Evolutionary conservation across 257 asterid genomes (phyloP).

Genomic region (Jasminum sambac): DNA sequence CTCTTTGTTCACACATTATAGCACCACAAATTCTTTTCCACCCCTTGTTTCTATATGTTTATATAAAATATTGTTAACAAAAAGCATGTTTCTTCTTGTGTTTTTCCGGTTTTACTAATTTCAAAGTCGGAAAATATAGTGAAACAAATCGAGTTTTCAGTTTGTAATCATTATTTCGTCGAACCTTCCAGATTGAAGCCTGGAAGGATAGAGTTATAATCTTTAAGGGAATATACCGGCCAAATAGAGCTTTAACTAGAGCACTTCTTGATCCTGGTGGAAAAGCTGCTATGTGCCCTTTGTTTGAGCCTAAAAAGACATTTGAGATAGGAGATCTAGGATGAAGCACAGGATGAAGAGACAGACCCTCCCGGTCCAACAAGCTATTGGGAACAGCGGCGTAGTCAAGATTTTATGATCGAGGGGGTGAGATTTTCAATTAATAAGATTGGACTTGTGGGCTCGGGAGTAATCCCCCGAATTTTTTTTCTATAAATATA

Average conservation of each 20-base stretch:
- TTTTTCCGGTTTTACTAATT: background rate
- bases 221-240: constrained; percentile 85
- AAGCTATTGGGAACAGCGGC: too few species aligned
- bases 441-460: too few species aligned
- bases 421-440: too few species aligned
- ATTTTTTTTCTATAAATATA: too few species aligned
- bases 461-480: too few species aligned
- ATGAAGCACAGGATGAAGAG: constrained; percentile 44
- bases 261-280: constrained; percentile 93
- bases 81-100: background rate
- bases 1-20: too few species aligned
- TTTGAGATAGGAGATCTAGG: constrained; percentile 95
- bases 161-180: constrained; percentile 13
- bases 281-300: constrained; percentile 89
- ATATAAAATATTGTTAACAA: too few species aligned
- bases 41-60: too few species aligned
- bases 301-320: constrained; percentile 80
- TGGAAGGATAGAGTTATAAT: constrained; percentile 96
- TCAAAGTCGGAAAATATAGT: background rate
- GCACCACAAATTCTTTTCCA: too few species aligned
- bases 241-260: constrained; percentile 70
- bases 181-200: constrained; percentile 65
- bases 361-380: constrained; percentile 61
- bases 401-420: too few species aligned
- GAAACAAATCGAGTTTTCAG: background rate